Evolutionary conservation across 83 land plant genomes (phyloP).

Genomic region (Larix sibirica): DNA sequence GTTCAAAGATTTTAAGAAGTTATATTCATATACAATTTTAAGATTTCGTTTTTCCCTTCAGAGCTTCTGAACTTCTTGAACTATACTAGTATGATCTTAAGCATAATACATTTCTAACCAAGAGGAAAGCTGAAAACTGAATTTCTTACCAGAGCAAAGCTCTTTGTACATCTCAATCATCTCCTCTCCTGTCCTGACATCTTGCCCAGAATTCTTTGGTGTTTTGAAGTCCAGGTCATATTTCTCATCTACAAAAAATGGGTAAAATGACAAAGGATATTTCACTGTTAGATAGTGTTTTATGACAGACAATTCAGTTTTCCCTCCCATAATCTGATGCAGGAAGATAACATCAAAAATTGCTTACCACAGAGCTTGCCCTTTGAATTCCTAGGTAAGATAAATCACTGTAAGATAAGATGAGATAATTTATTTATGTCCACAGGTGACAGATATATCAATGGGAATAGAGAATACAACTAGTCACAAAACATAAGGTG

Average conservation of each 20-base stretch:
- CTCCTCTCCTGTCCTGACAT: conserved; percentile 84
- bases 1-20: background rate
- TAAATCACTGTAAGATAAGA: no score
- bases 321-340: background rate
- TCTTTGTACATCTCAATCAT: conserved; percentile 89
- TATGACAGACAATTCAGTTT: background rate
- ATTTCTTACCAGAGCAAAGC: conserved; percentile 73
- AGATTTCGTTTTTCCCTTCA: background rate
- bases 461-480: no score
- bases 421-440: no score
- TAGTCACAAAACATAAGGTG: no score
- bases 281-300: background rate
- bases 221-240: conserved; percentile 93
- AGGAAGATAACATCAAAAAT: background rate
- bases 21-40: background rate
- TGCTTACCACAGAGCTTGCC: background rate
- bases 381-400: no score
- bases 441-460: no score
- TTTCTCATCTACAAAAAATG: conserved; percentile 55
- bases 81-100: background rate
- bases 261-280: background rate
- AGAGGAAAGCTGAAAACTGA: background rate
- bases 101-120: background rate
- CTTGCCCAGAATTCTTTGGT: conserved; percentile 67
- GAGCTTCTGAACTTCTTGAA: background rate